Base-by-base conservation (phyloP, 2,329 filamentous ascomycete genomes). In the Aureobasidium sp. region DNA sequence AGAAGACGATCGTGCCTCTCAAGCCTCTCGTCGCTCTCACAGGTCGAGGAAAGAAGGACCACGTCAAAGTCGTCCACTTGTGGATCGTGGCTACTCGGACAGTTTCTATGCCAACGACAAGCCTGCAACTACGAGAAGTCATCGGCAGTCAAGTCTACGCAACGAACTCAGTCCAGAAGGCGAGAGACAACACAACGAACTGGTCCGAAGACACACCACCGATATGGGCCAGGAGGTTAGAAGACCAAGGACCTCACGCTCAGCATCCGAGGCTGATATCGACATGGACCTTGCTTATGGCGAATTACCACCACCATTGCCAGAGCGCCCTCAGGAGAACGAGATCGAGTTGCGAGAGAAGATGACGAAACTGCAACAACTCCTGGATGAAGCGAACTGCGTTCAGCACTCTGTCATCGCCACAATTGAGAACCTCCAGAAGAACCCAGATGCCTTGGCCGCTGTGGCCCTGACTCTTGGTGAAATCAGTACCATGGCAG, bases 251-350 rank as follows among this genome's bases (percentile, higher is more conserved):
- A 62, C 68, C 9, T 64, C 64, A 27, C 75, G 75, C 49, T 71
- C 73, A 39, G 69, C 74, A 19, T 77, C 76, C 14, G 67, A 72
- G 31, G 68, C 74, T 24, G 79, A 85, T 61, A 86, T 96, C 68
- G 93, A 97, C 70, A 91, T 96, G 89, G 82, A 96, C 71, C 80
- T 97, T 8, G 93, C 93, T 8, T 97, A 97, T 69, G 93, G 93
- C 63, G 86, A 90, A 58, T 79, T 94, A 0, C 89, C 89, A 1
- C 85, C 89, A 62, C 84, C 91, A 68, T 75, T 90, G 14, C 78
- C 75, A 72, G 77, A 70, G 60, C 75, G 73, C 67, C 47, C 45
- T 19, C 42, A 49, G 5, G 69, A 79, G 60, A 76, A 82, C 44
- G 80, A 88, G 40, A 75, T 77, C 14, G 84, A 86, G 62, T 78